A percentile compares a stretch with the other conserved stretches of the same genome.
phyloP scores from a whole-genome alignment of 768 basidiomycete genomes.

The Xerocomus potaroensis region DNA sequence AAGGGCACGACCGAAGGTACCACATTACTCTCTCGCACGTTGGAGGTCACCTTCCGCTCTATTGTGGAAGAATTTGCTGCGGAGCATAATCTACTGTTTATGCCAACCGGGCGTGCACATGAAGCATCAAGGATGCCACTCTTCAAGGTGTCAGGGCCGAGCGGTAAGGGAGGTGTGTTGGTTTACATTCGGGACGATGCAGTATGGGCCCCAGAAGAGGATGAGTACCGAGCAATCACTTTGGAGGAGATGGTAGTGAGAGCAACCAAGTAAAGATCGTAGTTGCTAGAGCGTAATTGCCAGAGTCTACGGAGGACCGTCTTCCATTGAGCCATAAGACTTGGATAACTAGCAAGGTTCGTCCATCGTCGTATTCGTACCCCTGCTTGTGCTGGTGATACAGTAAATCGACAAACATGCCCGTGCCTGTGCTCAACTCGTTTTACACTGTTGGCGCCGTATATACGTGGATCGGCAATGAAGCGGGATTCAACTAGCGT shows the following conservation, averaged over 20 bases:
- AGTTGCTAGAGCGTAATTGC: no score
- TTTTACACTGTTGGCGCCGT: no score
- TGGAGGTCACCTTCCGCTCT: slow-evolving; percentile 89
- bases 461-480: no score
- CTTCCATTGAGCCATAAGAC: no score
- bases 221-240: slow-evolving; percentile 70
- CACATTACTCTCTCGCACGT: slow-evolving; percentile 44
- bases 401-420: no score
- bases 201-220: slow-evolving; percentile 76
- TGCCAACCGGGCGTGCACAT: slow-evolving; percentile 84
- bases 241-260: slow-evolving; percentile 86
- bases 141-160: slow-evolving; percentile 77
- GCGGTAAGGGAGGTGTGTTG: slow-evolving; percentile 82
- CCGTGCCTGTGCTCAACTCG: no score
- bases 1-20: slow-evolving; percentile 37
- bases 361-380: no score
- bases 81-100: slow-evolving; percentile 80
- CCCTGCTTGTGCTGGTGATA: no score
- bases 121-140: slow-evolving; percentile 85
- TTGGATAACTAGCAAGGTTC: no score
- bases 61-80: slow-evolving; percentile 91
- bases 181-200: slow-evolving; percentile 93
- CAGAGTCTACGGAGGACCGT: no score
- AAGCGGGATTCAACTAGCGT: no score
- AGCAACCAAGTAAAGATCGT: slow-evolving; percentile 38